phyloP scores from a whole-genome alignment of 306 rosid species.

The Hylodesmum podocarpum region DNA sequence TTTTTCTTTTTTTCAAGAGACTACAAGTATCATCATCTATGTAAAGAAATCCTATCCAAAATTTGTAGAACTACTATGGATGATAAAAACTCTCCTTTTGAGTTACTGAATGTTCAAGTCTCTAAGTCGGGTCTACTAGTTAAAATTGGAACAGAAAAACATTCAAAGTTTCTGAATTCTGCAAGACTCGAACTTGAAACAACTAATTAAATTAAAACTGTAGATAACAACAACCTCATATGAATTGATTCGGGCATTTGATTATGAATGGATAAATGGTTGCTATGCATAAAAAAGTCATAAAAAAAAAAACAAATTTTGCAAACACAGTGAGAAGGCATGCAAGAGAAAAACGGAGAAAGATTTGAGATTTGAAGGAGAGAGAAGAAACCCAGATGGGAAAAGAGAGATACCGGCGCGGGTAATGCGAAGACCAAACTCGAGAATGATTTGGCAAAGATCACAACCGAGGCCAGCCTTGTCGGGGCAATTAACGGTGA shows the following conservation, averaged over 20 bases:
- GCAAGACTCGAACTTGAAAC: background rate
- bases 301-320: background rate
- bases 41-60: too few relatives aligned
- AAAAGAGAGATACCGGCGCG: conserved; percentile 53
- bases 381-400: background rate
- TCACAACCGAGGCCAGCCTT: conserved; percentile 87
- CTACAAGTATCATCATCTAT: too few relatives aligned
- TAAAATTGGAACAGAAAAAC: too few relatives aligned
- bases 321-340: too few relatives aligned
- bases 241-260: background rate
- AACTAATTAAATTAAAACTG: background rate
- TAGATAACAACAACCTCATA: background rate
- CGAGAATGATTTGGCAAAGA: conserved; percentile 63
- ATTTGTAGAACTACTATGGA: too few relatives aligned
- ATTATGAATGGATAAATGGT: background rate
- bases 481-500: conserved; percentile 84
- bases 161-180: too few relatives aligned
- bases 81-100: too few relatives aligned
- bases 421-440: conserved; percentile 68
- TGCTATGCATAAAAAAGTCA: background rate
- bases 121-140: too few relatives aligned
- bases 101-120: too few relatives aligned
- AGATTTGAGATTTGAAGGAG: background rate
- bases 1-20: too few relatives aligned
- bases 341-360: background rate